Evolutionary conservation across 345 rosid species (phyloP), one percentile per base, ranked within the genome.

Genomic region (Litchi chinensis): DNA sequence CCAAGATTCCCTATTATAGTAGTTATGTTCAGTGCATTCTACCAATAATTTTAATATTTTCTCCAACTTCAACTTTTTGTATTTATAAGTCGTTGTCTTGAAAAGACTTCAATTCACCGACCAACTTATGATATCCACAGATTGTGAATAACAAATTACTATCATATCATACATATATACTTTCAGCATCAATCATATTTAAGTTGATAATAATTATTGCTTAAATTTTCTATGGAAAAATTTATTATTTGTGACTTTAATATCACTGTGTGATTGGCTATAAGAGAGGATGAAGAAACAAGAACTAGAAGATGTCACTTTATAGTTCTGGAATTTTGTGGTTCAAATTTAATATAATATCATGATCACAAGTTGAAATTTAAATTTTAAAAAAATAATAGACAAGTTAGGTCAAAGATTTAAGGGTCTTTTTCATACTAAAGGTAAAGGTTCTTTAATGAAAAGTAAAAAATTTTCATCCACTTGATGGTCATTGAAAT

Each of bases 111-210:
- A 3, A 60, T n/a, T 28, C 80, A 77, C 69, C 69, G 68, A 66
- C 77, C 74, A 81, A 9, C 10, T 21, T 57, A 26, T 13, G 12
- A 57, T 79, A 28, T 15, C 44, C 52, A 43, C 79, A 71, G 71
- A 73, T 81, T 57, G 73, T 12, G 54, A 37, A 41, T 52, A 18
- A 63, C 10, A 32, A 19, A n/a, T 2, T 41, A 65, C 15, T 21
- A 15, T 19, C 3, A 50, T 24, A 18, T 37, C 32, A 73, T 15
- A 11, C 3, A n/a, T 13, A 59, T 22, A 13, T 18, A 39, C 37
- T 68, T 68, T 74, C 69, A 63, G 21, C 48, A 62, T 69, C 79
- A 59, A 18, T 21, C 11, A 1, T 32, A 62, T 24, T 41, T 62
- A 62, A 4, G 18, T 48, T 65, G 44, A 41, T 19, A 18, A 40